Evolutionary conservation across 2,329 filamentous ascomycete species (phyloP).

Genomic region (Penicillium concentricum): DNA sequence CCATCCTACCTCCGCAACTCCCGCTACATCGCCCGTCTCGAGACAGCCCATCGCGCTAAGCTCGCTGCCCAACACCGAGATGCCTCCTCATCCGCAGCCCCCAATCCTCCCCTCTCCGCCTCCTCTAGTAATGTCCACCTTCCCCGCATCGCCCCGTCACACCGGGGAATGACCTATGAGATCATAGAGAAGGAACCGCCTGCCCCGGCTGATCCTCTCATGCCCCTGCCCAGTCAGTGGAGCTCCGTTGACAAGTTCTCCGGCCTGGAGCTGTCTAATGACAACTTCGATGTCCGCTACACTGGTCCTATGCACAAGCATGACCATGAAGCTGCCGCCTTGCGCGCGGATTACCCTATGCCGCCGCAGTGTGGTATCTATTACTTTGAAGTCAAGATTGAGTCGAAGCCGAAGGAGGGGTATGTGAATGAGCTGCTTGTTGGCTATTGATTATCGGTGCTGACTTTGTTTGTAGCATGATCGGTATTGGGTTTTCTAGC

Average conservation of each 20-base stretch:
- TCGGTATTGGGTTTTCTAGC: slow-evolving; percentile 61
- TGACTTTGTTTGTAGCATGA: slow-evolving; percentile 29
- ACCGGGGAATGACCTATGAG: slow-evolving; percentile 79
- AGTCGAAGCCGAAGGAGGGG: slow-evolving; percentile 67
- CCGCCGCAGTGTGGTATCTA: slow-evolving; percentile 88
- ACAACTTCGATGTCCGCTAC: slow-evolving; percentile 71
- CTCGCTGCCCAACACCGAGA: slow-evolving; percentile 50
- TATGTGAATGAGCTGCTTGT: slow-evolving; percentile 37
- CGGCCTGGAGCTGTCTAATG: slow-evolving; percentile 70
- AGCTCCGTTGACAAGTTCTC: slow-evolving; percentile 72
- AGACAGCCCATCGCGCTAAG: slow-evolving; percentile 66
- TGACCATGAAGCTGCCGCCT: slow-evolving; percentile 74
- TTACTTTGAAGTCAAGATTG: slow-evolving; percentile 77
- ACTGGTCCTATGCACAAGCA: slow-evolving; percentile 56
- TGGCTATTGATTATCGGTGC: slow-evolving; percentile 1
- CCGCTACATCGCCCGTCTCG: slow-evolving; percentile 72
- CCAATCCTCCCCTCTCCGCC: slow-evolving; percentile 48
- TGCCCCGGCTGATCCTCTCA: slow-evolving; percentile 59
- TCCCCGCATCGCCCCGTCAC: slow-evolving; percentile 59
- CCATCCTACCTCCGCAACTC: slow-evolving; percentile 81
- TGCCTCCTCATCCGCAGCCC: slow-evolving; percentile 48
- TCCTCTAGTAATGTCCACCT: slow-evolving; percentile 59
- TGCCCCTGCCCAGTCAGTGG: slow-evolving; percentile 78
- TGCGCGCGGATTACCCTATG: slow-evolving; percentile 83
- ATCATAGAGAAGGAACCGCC: slow-evolving; percentile 72